Evolutionary conservation across 2,329 filamentous ascomycete species (phyloP), one percentile per base, ranked within the genome.

Genomic region (Aspergillus oerlinghausenensis): DNA sequence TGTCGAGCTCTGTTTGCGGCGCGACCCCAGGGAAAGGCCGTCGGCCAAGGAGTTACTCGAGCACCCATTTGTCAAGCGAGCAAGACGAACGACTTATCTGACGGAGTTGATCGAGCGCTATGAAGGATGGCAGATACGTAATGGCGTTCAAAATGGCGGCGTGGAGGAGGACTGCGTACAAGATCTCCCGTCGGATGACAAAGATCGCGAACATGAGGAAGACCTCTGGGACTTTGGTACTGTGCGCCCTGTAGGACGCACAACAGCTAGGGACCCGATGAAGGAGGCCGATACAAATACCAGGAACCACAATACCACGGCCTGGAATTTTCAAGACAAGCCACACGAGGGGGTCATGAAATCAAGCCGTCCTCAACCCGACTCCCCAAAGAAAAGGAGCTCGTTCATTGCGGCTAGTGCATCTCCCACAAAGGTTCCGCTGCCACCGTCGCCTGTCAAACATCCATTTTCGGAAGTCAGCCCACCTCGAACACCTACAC

Each of bases 201-300:
- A 76, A n/a, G 35, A 48, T 8, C 74, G 79, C 1, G 82, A 87
- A 56, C 82, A 88, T 14, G 66, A 71, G 10, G 69, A 97, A 71
- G 94, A 97, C 72, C 85, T 97, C 70, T 99, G 94, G 94, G 94
- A 99, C 73, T 99, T 99, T 78, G 94, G 94, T 47, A 99, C 94
- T 0, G 90, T 99, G 52, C 84, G 92, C 55, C 87, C 95, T 5
- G 86, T 88, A n/a, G 85, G 87, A 54, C 85, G 86, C 59, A 82
- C 81, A 29, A 69, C 84, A 49, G 87, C 87, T 3, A 77, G 90
- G 50, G 82, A 88, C 63, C 80, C 86, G 0, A 85, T 96, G 86
- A 92, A 90, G 63, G 90, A 92, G 58, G 88, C 88, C 32, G 88
- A 88, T 11, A 87, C 89, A 19, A 96, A 96, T 70, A 84, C 88